Conservation (phyloP, 345 rosid species). For the Lepidium aucheri region DNA sequence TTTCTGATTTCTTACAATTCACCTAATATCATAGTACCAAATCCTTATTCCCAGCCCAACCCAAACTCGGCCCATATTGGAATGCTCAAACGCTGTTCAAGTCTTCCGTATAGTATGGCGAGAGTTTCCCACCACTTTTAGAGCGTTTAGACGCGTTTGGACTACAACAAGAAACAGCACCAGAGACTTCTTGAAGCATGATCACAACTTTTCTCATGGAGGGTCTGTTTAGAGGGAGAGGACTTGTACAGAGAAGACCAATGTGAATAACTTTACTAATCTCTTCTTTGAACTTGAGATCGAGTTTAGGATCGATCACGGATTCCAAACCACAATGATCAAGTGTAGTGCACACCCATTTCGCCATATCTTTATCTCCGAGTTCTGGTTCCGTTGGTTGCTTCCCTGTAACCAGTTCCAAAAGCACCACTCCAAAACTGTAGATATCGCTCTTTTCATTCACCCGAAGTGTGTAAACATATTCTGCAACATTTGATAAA, state of each 20-base stretch:
- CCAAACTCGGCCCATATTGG: background rate
- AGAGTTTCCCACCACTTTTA: slow-evolving; percentile 47
- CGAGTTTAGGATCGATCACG: slow-evolving; percentile 61
- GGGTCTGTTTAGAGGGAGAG: slow-evolving; percentile 78
- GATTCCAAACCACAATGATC: slow-evolving; percentile 43
- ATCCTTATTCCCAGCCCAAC: background rate
- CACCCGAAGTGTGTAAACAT: slow-evolving; percentile 76
- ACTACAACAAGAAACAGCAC: slow-evolving; percentile 11
- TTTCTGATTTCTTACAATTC: slow-evolving; percentile 10
- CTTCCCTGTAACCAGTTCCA: slow-evolving; percentile 76
- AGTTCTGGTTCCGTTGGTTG: slow-evolving; percentile 59
- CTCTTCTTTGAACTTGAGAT: slow-evolving; percentile 40
- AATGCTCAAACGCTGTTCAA: slow-evolving; percentile 21
- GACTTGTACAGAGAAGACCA: slow-evolving; percentile 62
- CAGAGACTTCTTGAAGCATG: slow-evolving; percentile 57
- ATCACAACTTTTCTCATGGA: slow-evolving; percentile 90
- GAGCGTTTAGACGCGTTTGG: slow-evolving; percentile 16
- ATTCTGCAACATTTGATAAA: slow-evolving; percentile 39
- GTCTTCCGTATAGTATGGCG: slow-evolving; percentile 64
- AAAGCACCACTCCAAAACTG: slow-evolving; percentile 80
- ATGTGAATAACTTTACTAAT: slow-evolving; percentile 57
- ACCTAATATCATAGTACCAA: background rate
- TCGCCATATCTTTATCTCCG: slow-evolving; percentile 74
- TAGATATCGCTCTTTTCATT: slow-evolving; percentile 94
- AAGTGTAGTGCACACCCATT: slow-evolving; percentile 54